Evolutionary conservation across 495 filamentous ascomycete genomes (phyloP), one percentile per base, ranked within the genome.

Genomic region (Parachaetomium inaequale): DNA sequence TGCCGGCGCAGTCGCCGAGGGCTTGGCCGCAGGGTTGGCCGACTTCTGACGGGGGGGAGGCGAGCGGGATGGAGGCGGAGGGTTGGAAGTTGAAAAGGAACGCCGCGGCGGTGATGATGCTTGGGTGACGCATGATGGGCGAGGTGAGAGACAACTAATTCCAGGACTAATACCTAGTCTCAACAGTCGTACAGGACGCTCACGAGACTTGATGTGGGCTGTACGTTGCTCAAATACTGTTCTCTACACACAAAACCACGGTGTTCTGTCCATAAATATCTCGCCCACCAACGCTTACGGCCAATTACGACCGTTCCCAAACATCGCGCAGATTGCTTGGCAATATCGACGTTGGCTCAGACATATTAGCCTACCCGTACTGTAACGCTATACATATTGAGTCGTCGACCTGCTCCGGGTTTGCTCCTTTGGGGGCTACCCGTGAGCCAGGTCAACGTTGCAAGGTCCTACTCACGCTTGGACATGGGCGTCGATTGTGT

Each of bases 1-100:
- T 21, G 31, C 25, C 17, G 28, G 60, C 36, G 56, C 64, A 63
- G 52, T 66, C 64, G 49, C 42, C 50, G 5, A 38, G 29, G 52
- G 31, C 15, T 31, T 38, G 21, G 28, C 55, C 55, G 56, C 63
- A 65, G 45, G 63, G 63, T 14, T 25, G 6, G 45, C 49, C 47
- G 26, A 59, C 21, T 28, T 45, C 25, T 19, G 52, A 28, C 15
- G 32, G 32, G 1, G 12, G 21, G 10, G 50, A 26, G 50, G n/a
- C 17, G 26, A 17, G 17, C 11, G 50, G 29, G 52, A 40, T 7
- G 32, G 32, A 4, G 6, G n/a, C 34, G 34, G 31, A 23, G 21
- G 28, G 19, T 4, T 15, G 19, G 34, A n/a, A 17, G 52, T 17
- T 8, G 52, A 42, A 6, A 17, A 55, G 34, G 23, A 55, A 34